Evolutionary conservation across 495 filamentous ascomycete genomes (phyloP), one percentile per base, ranked within the genome.

Genomic region (Penicillium samsonianum): DNA sequence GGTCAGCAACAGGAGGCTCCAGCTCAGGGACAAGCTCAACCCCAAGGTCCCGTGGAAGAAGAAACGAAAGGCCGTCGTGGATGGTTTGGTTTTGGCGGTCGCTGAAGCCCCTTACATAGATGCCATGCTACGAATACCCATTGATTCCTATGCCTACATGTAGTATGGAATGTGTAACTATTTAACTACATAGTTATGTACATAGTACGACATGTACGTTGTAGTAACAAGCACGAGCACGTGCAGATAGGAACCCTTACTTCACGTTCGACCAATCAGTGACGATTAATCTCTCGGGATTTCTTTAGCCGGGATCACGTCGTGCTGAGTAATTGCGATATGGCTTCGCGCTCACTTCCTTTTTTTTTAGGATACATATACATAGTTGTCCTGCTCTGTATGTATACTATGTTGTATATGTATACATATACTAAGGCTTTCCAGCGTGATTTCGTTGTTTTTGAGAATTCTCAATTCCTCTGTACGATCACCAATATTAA

Each of bases 61-160:
- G 76, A 83, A 56, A 80, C 84, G 67, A 83, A 84, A 44, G 80
- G 82, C 60, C 89, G 85, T 73, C 88, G 82, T 63, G 89, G 92
- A 16, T 96, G 92, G 92, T 95, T 95, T 76, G 87, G 90, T 1
- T 96, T 95, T 78, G 90, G 91, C 28, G 79, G 90, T 69, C 92
- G 76, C 62, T 42, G 31, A 23, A 20, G 28, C 25, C 41, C 22
- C n/a, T 22, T 20, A 43, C 38, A 28, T 25, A 48, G 37, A 54
- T 38, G 19, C 12, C 23, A 45, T 46, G 16, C 6, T 44, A 54
- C 25, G 33, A 46, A 53, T 51, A 47, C 25, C n/a, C 35, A 44
- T 46, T 28, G 11, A 16, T 28, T 16, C 12, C 10, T 10, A 33
- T 12, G 26, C 26, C 26, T 28, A 30, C 28, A 30, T 30, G 28